These are phyloP conservation scores for Auricularia sp. DNA, from an alignment of 768 basidiomycete species.

Conservation along the genomic window DNA sequence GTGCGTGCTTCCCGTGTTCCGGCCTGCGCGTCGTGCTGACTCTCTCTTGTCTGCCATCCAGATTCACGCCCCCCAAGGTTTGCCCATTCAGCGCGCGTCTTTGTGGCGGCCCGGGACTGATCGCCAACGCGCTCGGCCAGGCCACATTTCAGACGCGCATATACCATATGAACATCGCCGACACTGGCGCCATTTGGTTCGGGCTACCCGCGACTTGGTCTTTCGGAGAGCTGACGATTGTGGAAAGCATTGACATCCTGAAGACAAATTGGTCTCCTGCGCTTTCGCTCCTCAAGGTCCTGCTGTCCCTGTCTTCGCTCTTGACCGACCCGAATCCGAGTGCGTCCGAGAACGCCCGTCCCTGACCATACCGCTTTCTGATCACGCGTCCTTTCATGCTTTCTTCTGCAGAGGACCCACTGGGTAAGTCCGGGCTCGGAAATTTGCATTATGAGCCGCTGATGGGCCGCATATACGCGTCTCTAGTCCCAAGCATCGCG, in stretches of 20 bases:
- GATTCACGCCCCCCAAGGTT: conserved; percentile 74
- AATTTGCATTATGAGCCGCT: not conserved
- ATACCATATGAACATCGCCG: conserved; percentile 68
- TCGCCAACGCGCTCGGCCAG: not conserved
- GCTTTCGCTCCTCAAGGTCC: conserved; percentile 86
- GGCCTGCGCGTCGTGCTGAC: not conserved
- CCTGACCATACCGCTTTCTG: not conserved
- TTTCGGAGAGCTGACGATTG: conserved; percentile 15
- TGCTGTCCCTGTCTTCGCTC: conserved; percentile 85
- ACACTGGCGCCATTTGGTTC: conserved; percentile 3
- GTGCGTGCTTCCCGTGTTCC: conserved; percentile 28
- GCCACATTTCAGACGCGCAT: conserved; percentile 25
- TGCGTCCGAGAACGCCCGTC: conserved; percentile 27
- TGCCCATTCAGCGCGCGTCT: conserved; percentile 44
- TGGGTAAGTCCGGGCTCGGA: conserved; percentile 34
- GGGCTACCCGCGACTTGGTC: not conserved
- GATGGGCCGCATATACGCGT: not conserved
- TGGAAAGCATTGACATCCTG: conserved; percentile 80
- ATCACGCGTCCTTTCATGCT: not conserved
- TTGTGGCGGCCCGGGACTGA: conserved; percentile 2
- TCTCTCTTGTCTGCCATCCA: conserved; percentile 18
- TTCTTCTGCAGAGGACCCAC: conserved; percentile 46
- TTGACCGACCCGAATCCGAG: conserved; percentile 91
- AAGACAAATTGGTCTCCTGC: conserved; percentile 95
- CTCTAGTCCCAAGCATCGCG: conserved; percentile 58